Percentiles rank a stretch among this genome's conserved stretches.
Evolutionary conservation across 73 alveolate species (phyloP).

Genomic region (Paramecium pentaurelia): DNA sequence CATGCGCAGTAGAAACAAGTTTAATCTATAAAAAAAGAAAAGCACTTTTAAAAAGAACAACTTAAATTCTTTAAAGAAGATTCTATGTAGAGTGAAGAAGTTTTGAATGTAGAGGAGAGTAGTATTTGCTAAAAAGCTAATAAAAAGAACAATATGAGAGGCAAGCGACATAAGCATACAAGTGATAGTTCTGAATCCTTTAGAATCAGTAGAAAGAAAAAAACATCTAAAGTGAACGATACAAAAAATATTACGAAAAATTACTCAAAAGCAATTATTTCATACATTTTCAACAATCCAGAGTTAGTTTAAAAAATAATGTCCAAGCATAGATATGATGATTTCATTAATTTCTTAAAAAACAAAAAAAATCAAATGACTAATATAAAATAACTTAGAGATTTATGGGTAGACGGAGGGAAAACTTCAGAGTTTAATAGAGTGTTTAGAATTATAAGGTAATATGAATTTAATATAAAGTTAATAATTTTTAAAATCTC

Average conservation of each 20-base stretch:
- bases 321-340: not conserved
- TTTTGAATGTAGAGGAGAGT: not conserved
- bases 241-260: slow-evolving; percentile 54
- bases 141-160: not conserved
- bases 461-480: not conserved
- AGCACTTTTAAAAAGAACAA: not conserved
- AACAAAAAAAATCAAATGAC: not conserved
- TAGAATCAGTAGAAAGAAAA: not conserved
- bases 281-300: slow-evolving; percentile 42
- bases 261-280: slow-evolving; percentile 53
- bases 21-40: not conserved
- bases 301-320: not conserved
- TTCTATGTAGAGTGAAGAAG: not conserved
- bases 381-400: slow-evolving; percentile 7
- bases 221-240: slow-evolving; percentile 25
- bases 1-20: not conserved
- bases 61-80: not conserved
- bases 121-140: not conserved
- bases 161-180: not conserved
- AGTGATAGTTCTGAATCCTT: slow-evolving; percentile 27
- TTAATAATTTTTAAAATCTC: not conserved
- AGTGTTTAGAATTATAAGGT: slow-evolving; percentile 30
- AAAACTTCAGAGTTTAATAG: not conserved
- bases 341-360: not conserved
- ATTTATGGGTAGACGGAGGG: slow-evolving; percentile 15